Percentiles rank a stretch among this genome's conserved stretches.
Evolutionary conservation across 2,329 filamentous ascomycete species (phyloP).

Genomic region (Aureobasidium sp.): DNA sequence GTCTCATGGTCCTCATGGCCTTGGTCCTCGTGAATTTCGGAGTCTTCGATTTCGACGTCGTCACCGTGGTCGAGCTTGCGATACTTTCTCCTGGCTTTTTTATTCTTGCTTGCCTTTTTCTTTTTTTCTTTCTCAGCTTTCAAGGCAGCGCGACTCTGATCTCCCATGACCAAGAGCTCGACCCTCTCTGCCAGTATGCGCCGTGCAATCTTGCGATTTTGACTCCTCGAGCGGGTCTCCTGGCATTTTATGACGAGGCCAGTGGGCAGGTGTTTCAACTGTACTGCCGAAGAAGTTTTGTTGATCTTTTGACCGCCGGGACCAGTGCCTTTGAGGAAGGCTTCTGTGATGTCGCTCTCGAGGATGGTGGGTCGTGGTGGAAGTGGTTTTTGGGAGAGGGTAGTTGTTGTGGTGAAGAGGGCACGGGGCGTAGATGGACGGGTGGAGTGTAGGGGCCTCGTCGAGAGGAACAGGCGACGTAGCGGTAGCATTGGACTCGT

Average conservation of each 20-base stretch:
- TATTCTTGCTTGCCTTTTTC: constrained; percentile 65
- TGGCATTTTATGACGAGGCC: constrained; percentile 93
- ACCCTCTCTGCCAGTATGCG: constrained; percentile 65
- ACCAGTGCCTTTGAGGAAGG: constrained; percentile 82
- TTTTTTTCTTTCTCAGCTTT: constrained; percentile 56
- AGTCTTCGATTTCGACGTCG: constrained; percentile 15
- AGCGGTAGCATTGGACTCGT: background rate
- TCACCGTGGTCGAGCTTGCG: constrained; percentile 47
- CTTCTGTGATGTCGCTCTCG: constrained; percentile 72
- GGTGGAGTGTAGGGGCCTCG: background rate
- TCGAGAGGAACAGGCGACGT: background rate
- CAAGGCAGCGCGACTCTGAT: constrained; percentile 56
- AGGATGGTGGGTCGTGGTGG: constrained; percentile 69
- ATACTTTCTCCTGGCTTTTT: constrained; percentile 81
- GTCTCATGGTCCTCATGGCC: background rate
- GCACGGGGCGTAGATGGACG: background rate
- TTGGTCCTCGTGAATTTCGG: background rate
- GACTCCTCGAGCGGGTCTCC: constrained; percentile 73
- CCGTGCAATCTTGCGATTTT: constrained; percentile 82
- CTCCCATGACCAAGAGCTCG: constrained; percentile 68
- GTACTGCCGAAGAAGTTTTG: constrained; percentile 92
- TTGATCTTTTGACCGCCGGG: constrained; percentile 98
- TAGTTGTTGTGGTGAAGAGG: constrained; percentile 18
- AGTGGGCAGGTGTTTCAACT: constrained; percentile 82
- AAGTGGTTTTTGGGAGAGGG: constrained; percentile 44